Conservation (phyloP, 768 basidiomycete genomes). For the Strobilomyces dryophilus region DNA sequence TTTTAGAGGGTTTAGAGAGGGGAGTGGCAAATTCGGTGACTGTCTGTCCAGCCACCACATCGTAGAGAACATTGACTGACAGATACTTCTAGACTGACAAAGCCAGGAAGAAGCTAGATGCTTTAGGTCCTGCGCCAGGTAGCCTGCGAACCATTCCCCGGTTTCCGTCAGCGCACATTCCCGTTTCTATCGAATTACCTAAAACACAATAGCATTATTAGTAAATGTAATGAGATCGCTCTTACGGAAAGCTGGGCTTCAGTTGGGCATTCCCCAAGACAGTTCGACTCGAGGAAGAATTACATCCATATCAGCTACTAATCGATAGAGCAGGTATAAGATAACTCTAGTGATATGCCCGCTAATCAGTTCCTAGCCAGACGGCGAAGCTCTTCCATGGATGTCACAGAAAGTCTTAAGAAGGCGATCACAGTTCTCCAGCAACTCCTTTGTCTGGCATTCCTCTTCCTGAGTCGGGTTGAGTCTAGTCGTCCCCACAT, state of each 20-base stretch:
- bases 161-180: conserved; percentile 46
- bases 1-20: conserved; percentile 86
- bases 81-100: conserved; percentile 55
- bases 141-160: conserved; percentile 75
- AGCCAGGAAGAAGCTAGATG: conserved; percentile 58
- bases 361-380: conserved; percentile 9
- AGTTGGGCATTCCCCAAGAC: background rate
- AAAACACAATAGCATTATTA: conserved; percentile 9
- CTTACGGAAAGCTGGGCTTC: background rate
- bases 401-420: conserved; percentile 36
- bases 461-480: conserved; percentile 49
- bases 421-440: conserved; percentile 54
- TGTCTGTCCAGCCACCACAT: conserved; percentile 37
- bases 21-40: conserved; percentile 66
- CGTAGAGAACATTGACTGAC: background rate
- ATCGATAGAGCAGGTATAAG: background rate
- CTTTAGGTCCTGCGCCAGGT: conserved; percentile 55
- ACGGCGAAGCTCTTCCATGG: conserved; percentile 25
- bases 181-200: conserved; percentile 39
- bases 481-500: conserved; percentile 48
- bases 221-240: background rate
- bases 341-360: background rate
- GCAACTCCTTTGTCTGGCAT: conserved; percentile 42
- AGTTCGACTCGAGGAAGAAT: background rate
- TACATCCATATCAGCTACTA: conserved; percentile 2